Percentiles rank a stretch among this genome's conserved stretches.
These are phyloP conservation scores for Smittium culicis DNA, from an alignment of 371 early-diverging fungal species.

Conservation along the genomic window DNA sequence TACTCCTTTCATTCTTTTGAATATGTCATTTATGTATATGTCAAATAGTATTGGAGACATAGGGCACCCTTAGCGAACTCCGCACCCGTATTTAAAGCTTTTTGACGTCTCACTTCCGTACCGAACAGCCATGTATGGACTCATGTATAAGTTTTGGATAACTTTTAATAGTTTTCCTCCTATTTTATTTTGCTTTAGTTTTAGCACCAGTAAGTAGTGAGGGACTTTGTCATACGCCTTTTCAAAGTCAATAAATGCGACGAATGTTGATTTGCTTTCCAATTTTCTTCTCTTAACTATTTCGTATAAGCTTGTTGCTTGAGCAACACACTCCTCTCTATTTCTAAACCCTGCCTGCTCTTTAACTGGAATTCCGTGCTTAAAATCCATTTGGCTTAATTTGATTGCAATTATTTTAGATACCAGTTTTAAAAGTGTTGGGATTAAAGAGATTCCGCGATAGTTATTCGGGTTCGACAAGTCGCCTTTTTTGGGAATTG, in stretches of 20 bases:
- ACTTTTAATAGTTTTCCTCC: neutral
- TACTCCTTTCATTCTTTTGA: neutral
- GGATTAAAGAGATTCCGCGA: conserved; percentile 1
- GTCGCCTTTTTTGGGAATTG: neutral
- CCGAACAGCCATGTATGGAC: neutral
- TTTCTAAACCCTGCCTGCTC: conserved; percentile 4
- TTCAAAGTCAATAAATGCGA: neutral
- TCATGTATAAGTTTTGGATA: neutral
- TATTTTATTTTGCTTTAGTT: neutral
- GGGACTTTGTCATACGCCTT: conserved; percentile 5
- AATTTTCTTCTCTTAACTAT: neutral
- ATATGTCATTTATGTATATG: neutral
- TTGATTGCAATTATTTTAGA: neutral
- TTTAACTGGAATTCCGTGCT: neutral
- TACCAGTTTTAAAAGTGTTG: neutral
- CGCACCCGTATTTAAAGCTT: neutral
- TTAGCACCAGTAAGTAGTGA: neutral
- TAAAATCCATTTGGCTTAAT: neutral
- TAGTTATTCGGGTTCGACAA: neutral
- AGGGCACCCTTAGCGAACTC: neutral
- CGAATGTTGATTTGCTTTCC: neutral
- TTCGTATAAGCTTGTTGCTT: conserved; percentile 4
- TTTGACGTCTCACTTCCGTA: neutral
- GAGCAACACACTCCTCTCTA: conserved; percentile 1
- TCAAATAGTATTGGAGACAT: conserved; percentile 4